Evolutionary conservation across 306 rosid species (phyloP).

Genomic region (Mucuna pruriens): DNA sequence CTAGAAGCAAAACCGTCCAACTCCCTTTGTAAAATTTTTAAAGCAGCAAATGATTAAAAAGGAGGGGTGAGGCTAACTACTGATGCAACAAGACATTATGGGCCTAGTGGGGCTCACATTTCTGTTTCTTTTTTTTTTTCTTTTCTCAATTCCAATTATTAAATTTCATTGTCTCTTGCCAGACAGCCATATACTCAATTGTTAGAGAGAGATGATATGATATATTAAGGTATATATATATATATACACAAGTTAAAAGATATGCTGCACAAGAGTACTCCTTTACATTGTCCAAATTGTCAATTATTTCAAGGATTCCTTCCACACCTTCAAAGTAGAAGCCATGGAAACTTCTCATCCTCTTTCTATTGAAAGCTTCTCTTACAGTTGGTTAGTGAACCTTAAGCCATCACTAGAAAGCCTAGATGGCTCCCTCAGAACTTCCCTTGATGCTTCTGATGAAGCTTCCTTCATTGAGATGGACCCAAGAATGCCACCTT

Average conservation of each 20-base stretch:
- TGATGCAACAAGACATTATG: constrained; percentile 70
- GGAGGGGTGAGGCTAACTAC: constrained; percentile 58
- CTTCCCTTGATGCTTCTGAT: constrained; percentile 77
- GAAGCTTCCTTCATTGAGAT: constrained; percentile 95
- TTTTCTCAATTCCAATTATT: constrained; percentile 60
- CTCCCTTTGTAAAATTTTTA: constrained; percentile 44
- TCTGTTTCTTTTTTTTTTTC: constrained; percentile 54
- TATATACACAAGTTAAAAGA: constrained; percentile 25
- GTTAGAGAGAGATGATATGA: constrained; percentile 68
- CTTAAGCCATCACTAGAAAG: constrained; percentile 80
- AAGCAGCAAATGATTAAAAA: constrained; percentile 61
- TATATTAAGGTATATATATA: constrained; percentile 38
- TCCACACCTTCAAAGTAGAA: constrained; percentile 13
- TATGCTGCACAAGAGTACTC: constrained; percentile 48
- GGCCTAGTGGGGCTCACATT: constrained; percentile 67
- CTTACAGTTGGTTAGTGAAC: constrained; percentile 94
- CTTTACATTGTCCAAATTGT: constrained; percentile 22
- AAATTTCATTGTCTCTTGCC: constrained; percentile 72
- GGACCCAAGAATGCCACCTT: constrained; percentile 96
- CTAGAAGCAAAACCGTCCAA: constrained; percentile 46
- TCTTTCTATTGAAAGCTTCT: constrained; percentile 94
- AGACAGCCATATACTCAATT: constrained; percentile 77
- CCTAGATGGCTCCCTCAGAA: constrained; percentile 65
- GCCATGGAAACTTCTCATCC: constrained; percentile 88
- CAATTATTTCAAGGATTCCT: constrained; percentile 14